Percentiles rank a stretch among this genome's conserved stretches.
Conservation (phyloP, 2,329 filamentous ascomycete genomes). For the Diaporthe sp. region DNA sequence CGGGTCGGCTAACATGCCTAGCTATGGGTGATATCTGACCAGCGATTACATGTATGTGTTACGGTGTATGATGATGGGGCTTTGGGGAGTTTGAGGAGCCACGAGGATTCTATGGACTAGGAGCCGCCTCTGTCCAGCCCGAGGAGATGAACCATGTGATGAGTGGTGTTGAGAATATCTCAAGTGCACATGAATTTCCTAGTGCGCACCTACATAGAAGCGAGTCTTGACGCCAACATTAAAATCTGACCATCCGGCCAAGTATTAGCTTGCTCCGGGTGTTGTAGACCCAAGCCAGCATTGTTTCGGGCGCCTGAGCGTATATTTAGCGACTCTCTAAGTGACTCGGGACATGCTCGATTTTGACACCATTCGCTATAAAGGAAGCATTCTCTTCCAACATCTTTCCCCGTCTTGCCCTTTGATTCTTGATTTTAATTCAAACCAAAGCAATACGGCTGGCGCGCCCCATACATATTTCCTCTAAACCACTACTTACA, state of each 20-base stretch:
- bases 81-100: neutral
- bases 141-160: neutral
- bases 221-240: neutral
- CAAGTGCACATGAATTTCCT: neutral
- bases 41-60: neutral
- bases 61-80: neutral
- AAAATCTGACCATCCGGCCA: neutral
- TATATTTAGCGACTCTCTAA: neutral
- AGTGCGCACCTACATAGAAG: neutral
- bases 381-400: neutral
- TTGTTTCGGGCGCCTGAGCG: neutral
- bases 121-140: neutral
- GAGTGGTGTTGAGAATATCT: neutral
- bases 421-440: neutral
- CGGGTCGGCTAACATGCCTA: neutral
- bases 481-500: neutral
- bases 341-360: neutral
- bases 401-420: neutral
- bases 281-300: neutral
- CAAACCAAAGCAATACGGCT: neutral
- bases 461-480: neutral
- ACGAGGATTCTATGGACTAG: neutral
- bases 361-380: neutral
- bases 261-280: neutral
- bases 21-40: neutral